These are phyloP conservation scores for Chlamydomonas sp. DNA, from an alignment of 139 green algal species.

Conservation along the genomic window DNA sequence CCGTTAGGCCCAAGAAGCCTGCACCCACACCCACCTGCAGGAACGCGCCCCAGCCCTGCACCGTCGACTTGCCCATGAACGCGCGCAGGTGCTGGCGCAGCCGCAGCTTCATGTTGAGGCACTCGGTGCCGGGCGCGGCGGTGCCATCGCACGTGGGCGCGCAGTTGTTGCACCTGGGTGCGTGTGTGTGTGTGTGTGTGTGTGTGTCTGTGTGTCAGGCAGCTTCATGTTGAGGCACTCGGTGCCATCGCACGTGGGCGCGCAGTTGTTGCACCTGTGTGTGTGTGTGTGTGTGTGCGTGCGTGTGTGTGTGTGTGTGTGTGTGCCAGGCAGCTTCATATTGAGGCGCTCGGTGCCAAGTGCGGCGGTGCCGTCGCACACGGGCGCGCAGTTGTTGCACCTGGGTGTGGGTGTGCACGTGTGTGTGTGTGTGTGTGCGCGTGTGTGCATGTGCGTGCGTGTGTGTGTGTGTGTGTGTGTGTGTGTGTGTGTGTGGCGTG, in stretches of 20 bases:
- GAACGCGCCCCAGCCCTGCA: constrained; percentile 5
- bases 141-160: constrained; percentile 16
- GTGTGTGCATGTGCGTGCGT: neutral
- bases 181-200: neutral
- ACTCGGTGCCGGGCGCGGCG: constrained; percentile 24
- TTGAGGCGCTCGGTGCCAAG: constrained; percentile 57
- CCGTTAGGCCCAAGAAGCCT: too few relatives aligned
- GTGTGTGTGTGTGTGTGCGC: neutral
- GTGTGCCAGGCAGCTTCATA: constrained; percentile 52
- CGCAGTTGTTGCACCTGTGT: constrained; percentile 18
- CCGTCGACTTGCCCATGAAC: constrained; percentile 39
- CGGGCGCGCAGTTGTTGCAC: constrained; percentile 22
- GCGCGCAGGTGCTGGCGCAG: constrained; percentile 56
- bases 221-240: constrained; percentile 79
- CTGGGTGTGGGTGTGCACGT: neutral
- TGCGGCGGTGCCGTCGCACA: constrained; percentile 6
- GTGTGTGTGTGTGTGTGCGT: neutral
- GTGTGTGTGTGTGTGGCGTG: neutral
- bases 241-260: constrained; percentile 17
- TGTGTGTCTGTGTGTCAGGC: neutral
- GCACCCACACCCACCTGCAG: too few relatives aligned
- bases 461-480: neutral
- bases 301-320: neutral
- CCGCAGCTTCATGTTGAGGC: constrained; percentile 75
- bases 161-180: constrained; percentile 19